phyloP scores from a whole-genome alignment of 2,329 filamentous ascomycete species.

The Thermothelomyces thermophilus region DNA sequence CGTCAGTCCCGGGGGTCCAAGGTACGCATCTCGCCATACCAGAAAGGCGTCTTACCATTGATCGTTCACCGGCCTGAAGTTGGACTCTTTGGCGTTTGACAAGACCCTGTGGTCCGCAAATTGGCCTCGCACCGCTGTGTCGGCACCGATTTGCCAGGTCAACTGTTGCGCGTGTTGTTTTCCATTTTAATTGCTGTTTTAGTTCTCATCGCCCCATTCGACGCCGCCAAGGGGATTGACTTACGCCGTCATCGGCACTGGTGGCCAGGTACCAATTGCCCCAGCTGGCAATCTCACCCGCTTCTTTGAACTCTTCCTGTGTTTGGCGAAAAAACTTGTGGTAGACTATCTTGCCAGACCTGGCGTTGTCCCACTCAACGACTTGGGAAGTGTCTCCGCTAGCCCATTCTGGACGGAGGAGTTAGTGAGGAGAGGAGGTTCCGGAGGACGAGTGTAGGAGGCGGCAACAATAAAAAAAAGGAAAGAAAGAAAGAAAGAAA shows the following conservation, averaged over 20 bases:
- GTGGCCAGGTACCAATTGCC: conserved; percentile 72
- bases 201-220: background rate
- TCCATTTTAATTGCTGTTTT: background rate
- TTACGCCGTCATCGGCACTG: conserved; percentile 43
- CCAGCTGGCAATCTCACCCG: conserved; percentile 69
- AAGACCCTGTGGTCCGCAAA: conserved; percentile 61
- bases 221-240: conserved; percentile 16
- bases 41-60: conserved; percentile 42
- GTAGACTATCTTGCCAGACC: conserved; percentile 48
- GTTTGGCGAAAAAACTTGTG: conserved; percentile 55
- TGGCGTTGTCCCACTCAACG: conserved; percentile 57
- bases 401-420: conserved; percentile 56
- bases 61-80: conserved; percentile 61
- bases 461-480: conserved; percentile 1
- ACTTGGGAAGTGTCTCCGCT: conserved; percentile 52
- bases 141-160: conserved; percentile 64
- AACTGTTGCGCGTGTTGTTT: conserved; percentile 45
- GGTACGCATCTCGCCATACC: background rate
- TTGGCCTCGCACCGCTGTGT: conserved; percentile 55
- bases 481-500: background rate
- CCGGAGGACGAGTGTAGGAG: too few relatives aligned
- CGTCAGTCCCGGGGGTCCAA: background rate
- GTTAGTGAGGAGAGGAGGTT: background rate
- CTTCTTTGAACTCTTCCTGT: conserved; percentile 63
- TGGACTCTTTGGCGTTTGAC: conserved; percentile 55